phyloP scores from a whole-genome alignment of 2,329 filamentous ascomycete species.

The Laburnicola sp. region DNA sequence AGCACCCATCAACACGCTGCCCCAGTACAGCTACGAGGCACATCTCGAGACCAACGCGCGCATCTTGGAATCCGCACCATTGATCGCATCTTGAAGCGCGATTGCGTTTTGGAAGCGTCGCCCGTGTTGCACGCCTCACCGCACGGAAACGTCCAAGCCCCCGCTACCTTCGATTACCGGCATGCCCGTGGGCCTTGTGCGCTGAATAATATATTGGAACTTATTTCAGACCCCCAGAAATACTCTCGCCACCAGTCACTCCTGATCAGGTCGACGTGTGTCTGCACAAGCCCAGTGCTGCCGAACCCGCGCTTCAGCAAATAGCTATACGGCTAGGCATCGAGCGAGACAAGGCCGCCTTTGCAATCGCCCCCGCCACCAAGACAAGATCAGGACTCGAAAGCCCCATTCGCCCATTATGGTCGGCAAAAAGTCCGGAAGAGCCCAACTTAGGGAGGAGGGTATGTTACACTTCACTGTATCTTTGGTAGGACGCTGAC shows the following conservation, averaged over 20 bases:
- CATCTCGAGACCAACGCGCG: background rate
- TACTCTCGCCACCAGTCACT: too few species aligned
- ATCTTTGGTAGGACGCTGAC: conserved; percentile 10
- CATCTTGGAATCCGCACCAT: background rate
- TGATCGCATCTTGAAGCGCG: background rate
- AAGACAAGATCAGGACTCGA: background rate
- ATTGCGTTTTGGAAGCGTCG: background rate
- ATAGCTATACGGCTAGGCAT: background rate
- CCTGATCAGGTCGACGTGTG: too few species aligned
- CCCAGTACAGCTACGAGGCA: background rate
- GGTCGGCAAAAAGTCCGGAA: conserved; percentile 69
- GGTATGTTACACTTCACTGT: conserved; percentile 39
- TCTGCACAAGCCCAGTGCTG: too few species aligned
- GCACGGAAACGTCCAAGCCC: background rate
- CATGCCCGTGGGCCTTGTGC: background rate
- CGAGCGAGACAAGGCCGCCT: background rate
- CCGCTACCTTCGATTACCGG: background rate
- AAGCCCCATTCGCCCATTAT: conserved; percentile 43
- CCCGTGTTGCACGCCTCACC: background rate
- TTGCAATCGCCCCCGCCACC: too few species aligned
- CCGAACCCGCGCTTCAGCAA: background rate
- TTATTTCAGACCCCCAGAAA: too few species aligned
- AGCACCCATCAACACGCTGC: background rate
- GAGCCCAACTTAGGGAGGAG: conserved; percentile 64
- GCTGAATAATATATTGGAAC: background rate